Evolutionary conservation across 164 flowering plant genomes (phyloP), one percentile per base, ranked within the genome.

Genomic region (Liriodendron chinense): DNA sequence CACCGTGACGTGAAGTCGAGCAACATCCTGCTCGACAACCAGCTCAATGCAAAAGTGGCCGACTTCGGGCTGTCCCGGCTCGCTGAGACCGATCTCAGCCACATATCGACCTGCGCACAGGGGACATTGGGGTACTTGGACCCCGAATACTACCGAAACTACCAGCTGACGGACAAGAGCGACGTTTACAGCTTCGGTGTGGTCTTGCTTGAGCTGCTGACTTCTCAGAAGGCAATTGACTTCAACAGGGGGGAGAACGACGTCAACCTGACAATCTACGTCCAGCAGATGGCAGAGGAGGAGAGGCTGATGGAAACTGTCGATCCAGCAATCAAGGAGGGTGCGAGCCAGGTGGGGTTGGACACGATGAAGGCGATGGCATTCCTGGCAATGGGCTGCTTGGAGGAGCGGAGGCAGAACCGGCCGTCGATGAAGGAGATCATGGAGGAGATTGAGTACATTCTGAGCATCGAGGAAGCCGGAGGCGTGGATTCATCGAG

Each of bases 131-230:
- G 80, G 14, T 78, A 73, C 25, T 22, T 78, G n/a, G 80, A 78
- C 20, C 76, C 80, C 8, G 80, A 78, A 18, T 78, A 78, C 73
- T 69, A 78, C 68, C 47, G 80, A 3, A 73, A 68, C 57, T 78
- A 73, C 63, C 76, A 78, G 72, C 61, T 78, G 63, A 78, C 80
- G 0, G 80, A 78, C 12, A 78, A 78, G 62, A 78, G 80, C 72
- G 80, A 78, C 22, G 80, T 73, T 7, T 78, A 78, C 20, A 78
- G 76, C 64, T 78, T 78, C n/a, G 80, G 80, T 5, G 76, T 78
- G 18, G 80, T 78, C 4, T 14, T 78, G n/a, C 47, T 78, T 62
- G 80, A 78, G 67, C 47, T 78, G 20, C 47, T 73, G 53, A 78
- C 76, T 1, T 68, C 76, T 1, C 71, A 73, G 70, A 78, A 69